Base-by-base conservation (phyloP, 2,329 filamentous ascomycete genomes). In the Diatrype stigma region DNA sequence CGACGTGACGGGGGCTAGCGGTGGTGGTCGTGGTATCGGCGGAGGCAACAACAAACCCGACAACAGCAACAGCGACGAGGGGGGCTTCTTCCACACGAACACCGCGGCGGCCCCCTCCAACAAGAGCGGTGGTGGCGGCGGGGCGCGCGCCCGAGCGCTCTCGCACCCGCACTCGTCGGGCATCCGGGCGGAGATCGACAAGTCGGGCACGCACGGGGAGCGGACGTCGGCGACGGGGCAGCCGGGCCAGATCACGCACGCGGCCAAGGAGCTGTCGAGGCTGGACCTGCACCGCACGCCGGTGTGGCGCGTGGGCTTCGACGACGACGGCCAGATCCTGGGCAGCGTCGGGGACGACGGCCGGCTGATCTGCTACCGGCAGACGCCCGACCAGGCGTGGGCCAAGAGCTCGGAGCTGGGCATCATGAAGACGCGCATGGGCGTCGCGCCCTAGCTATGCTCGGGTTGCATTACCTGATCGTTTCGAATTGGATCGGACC, bases 261-360 rank as follows among this genome's bases (percentile, higher is more conserved):
- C 75, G 1, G 75, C 76, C 19, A 79, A 77, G 56, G 80, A 89
- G 59, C 77, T 88, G 1, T 86, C 85, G 8, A 81, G 79, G 61
- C 77, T 92, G 8, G 82, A 85, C 46, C 81, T 78, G 48, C 83
- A 89, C 63, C 79, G 82, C 46, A 85, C 82, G 17, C 86, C 86
- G 1, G 86, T 90, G 2, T 93, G 88, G 88, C 76, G 86, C 21
- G 83, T 92, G 2, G 80, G 80, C 1, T 93, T 91, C 59, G 82
- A 85, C 59, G 78, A 80, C 49, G 76, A 83, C 72, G 87, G 87
- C 4, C 86, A 90, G 66, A 78, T 92, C 12, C 72, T 93, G 7
- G 84, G 88, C 1, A 87, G 85, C 38, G 88, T 87, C 1, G 88
- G 88, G 3, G 89, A 93, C 56, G 87, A 92, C 65, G 89, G 87